Evolutionary conservation across 2,329 filamentous ascomycete genomes (phyloP).

Genomic region (Claviceps sorghi): DNA sequence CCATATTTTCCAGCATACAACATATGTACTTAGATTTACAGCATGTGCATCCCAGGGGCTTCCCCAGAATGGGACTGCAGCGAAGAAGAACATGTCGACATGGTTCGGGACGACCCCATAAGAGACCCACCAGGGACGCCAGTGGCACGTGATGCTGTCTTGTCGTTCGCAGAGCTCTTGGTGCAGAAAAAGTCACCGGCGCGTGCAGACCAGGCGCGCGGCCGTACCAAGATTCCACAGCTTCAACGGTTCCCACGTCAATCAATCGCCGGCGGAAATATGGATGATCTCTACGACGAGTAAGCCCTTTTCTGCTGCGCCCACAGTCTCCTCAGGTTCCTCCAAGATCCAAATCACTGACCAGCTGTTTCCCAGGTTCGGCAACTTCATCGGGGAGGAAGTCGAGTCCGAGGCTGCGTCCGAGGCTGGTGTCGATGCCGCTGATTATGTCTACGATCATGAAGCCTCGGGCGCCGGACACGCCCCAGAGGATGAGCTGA

Average conservation of each 20-base stretch:
- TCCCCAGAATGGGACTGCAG: no score
- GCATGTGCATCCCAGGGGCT: no score
- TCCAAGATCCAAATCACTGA: background rate
- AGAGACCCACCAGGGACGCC: background rate
- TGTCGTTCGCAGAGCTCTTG: slow-evolving; percentile 1
- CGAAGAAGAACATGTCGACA: no score
- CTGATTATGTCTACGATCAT: slow-evolving; percentile 71
- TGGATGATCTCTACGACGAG: slow-evolving; percentile 98
- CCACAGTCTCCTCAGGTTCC: background rate
- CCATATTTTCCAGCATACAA: no score
- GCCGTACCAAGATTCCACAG: background rate
- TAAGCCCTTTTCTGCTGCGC: slow-evolving; percentile 23
- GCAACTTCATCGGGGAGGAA: slow-evolving; percentile 95
- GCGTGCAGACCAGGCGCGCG: slow-evolving; percentile 2
- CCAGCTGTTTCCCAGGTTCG: slow-evolving; percentile 48
- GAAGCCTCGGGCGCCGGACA: slow-evolving; percentile 51
- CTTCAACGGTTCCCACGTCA: slow-evolving; percentile 11
- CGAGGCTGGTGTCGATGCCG: slow-evolving; percentile 57
- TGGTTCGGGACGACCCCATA: no score
- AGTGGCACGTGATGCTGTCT: slow-evolving; percentile 7
- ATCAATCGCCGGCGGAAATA: slow-evolving; percentile 23
- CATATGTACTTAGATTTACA: no score
- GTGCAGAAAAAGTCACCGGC: slow-evolving; percentile 9
- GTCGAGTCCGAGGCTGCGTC: slow-evolving; percentile 74
- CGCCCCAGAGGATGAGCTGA: slow-evolving; percentile 63